A percentile compares a stretch with the other conserved stretches of the same genome.
Evolutionary conservation across 148 eudicot species (phyloP).

Genomic region (Simmondsia chinensis): DNA sequence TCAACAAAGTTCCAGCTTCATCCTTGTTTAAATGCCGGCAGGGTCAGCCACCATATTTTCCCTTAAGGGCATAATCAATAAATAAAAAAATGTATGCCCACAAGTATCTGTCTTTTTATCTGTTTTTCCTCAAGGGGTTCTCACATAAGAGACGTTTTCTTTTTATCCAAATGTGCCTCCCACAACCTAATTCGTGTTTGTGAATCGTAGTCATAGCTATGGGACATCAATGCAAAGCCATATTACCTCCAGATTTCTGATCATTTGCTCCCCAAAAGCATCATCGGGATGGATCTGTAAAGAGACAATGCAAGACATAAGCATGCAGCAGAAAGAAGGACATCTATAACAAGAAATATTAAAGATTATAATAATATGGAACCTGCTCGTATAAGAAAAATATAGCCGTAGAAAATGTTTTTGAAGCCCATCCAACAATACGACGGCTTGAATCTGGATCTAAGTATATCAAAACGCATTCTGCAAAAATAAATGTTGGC

Average conservation of each 20-base stretch:
- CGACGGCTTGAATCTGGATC: slow-evolving; percentile 83
- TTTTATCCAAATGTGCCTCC: no score
- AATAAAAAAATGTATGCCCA: no score
- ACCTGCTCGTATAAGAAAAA: slow-evolving; percentile 99
- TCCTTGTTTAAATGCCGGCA: no score
- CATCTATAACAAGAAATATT: slow-evolving; percentile 6
- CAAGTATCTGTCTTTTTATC: no score
- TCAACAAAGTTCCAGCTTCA: no score
- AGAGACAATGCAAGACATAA: slow-evolving; percentile 7
- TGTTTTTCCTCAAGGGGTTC: no score
- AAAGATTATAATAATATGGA: neutral
- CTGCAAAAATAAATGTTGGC: slow-evolving; percentile 99
- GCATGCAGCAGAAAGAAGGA: slow-evolving; percentile 2
- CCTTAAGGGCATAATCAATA: no score
- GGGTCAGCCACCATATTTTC: no score
- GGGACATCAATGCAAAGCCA: neutral
- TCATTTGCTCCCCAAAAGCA: slow-evolving; percentile 99
- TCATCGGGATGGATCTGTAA: slow-evolving; percentile 90
- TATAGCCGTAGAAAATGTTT: slow-evolving; percentile 65
- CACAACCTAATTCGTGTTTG: no score
- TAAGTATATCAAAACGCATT: slow-evolving; percentile 95
- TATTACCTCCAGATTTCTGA: slow-evolving; percentile 84
- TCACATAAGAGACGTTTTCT: no score
- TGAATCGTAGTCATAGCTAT: neutral
- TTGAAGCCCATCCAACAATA: slow-evolving; percentile 86